These are phyloP conservation scores for Penicillium crustosum DNA, from an alignment of 2,329 filamentous ascomycete genomes.

Conservation along the genomic window DNA sequence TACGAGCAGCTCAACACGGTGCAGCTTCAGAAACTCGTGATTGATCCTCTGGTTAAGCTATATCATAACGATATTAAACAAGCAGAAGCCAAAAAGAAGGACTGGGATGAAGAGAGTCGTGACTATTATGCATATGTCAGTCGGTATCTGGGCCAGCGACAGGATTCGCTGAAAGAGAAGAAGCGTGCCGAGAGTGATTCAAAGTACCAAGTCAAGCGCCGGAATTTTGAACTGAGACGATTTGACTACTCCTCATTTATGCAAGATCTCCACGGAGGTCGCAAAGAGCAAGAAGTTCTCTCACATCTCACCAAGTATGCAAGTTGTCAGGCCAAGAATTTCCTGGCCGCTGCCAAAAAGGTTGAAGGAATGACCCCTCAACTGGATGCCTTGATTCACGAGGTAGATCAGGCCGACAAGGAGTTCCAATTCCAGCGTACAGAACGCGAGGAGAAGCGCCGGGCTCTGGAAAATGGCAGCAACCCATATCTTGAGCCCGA, in stretches of 20 bases:
- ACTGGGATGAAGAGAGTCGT: constrained; percentile 98
- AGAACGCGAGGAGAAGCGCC: constrained; percentile 93
- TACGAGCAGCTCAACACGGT: constrained; percentile 83
- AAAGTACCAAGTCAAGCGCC: constrained; percentile 91
- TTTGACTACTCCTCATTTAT: constrained; percentile 99
- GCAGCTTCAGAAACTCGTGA: constrained; percentile 88
- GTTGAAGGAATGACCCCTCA: constrained; percentile 85
- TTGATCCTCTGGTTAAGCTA: constrained; percentile 86
- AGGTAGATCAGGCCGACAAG: constrained; percentile 92
- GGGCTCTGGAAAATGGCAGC: constrained; percentile 84
- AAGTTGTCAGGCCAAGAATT: constrained; percentile 81
- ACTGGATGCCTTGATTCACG: constrained; percentile 79
- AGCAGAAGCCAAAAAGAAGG: constrained; percentile 92
- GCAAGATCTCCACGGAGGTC: constrained; percentile 98
- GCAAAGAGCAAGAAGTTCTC: constrained; percentile 94
- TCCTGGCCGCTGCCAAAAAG: constrained; percentile 78
- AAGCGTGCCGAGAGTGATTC: constrained; percentile 92
- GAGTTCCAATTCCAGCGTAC: constrained; percentile 93
- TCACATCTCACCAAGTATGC: constrained; percentile 94
- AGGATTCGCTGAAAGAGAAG: constrained; percentile 96
- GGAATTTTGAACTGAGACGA: constrained; percentile 93
- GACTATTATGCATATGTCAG: constrained; percentile 97
- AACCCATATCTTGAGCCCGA: constrained; percentile 71
- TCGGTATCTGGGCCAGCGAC: constrained; percentile 91
- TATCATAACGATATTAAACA: constrained; percentile 98